A percentile compares a stretch with the other conserved stretches of the same genome.
Conservation (phyloP, 2,329 filamentous ascomycete genomes). For the Fusarium longipes region DNA sequence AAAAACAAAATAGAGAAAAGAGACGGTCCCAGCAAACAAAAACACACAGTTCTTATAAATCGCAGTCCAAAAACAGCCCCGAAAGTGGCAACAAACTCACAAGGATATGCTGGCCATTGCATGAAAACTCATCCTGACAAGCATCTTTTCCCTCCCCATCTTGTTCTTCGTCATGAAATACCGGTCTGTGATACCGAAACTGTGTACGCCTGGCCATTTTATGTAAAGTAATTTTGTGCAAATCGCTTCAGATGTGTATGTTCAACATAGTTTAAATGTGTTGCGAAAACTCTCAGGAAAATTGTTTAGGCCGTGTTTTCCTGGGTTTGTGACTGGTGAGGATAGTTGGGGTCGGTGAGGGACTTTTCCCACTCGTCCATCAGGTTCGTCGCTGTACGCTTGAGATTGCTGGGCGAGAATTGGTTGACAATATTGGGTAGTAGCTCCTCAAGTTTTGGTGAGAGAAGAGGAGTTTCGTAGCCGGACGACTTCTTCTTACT, state of each 20-base stretch:
- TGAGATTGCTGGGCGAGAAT: slow-evolving; percentile 79
- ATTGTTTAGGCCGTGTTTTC: slow-evolving; percentile 48
- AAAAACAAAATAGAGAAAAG: slow-evolving; percentile 12
- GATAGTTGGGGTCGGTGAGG: slow-evolving; percentile 47
- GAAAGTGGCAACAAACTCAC: slow-evolving; percentile 25
- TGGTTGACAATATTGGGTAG: slow-evolving; percentile 78
- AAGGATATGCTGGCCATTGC: slow-evolving; percentile 21
- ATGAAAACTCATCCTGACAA: slow-evolving; percentile 30
- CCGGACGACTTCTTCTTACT: slow-evolving; percentile 51
- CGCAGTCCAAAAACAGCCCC: slow-evolving; percentile 25
- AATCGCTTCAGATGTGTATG: slow-evolving; percentile 36
- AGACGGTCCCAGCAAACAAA: slow-evolving; percentile 19
- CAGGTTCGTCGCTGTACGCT: slow-evolving; percentile 83
- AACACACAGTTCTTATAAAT: slow-evolving; percentile 19
- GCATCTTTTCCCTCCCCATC: slow-evolving; percentile 19
- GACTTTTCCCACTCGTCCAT: slow-evolving; percentile 91
- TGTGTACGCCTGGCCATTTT: slow-evolving; percentile 27
- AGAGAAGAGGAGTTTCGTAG: slow-evolving; percentile 49
- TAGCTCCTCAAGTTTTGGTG: slow-evolving; percentile 64
- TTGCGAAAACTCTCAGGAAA: slow-evolving; percentile 13
- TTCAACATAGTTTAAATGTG: slow-evolving; percentile 36
- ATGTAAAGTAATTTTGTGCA: slow-evolving; percentile 27
- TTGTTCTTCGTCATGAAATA: slow-evolving; percentile 37
- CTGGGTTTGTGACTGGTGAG: slow-evolving; percentile 46
- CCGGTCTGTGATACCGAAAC: slow-evolving; percentile 38